phyloP scores from a whole-genome alignment of 164 flowering plant genomes.

The Aristolochia fimbriata region DNA sequence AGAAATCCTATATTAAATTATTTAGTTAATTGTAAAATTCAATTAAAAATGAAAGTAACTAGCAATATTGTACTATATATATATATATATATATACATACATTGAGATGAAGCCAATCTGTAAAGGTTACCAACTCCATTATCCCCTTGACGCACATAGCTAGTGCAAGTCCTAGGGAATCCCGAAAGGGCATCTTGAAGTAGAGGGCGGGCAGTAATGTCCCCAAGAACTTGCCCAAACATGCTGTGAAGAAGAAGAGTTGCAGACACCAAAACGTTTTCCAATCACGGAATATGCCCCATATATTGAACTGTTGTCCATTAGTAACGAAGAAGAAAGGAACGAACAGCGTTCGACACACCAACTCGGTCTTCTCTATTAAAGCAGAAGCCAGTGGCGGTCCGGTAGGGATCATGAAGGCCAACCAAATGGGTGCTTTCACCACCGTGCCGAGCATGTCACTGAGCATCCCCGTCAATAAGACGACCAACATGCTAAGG shows the following conservation, averaged over 20 bases:
- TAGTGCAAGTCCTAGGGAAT: not conserved
- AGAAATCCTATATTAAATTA: too few species aligned
- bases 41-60: too few species aligned
- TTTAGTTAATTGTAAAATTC: too few species aligned
- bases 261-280: not conserved
- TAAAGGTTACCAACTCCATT: slow-evolving; percentile 27
- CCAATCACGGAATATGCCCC: not conserved
- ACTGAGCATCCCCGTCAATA: not conserved
- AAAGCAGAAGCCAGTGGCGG: slow-evolving; percentile 1
- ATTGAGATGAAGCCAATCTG: slow-evolving; percentile 17
- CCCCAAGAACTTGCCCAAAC: not conserved
- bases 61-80: too few species aligned
- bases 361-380: not conserved
- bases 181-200: not conserved
- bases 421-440: not conserved
- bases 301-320: not conserved
- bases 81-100: too few species aligned
- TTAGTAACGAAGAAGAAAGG: slow-evolving; percentile 1
- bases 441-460: not conserved
- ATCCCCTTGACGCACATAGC: not conserved
- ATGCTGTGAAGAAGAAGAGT: not conserved
- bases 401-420: not conserved
- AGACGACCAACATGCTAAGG: not conserved
- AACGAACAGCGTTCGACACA: not conserved
- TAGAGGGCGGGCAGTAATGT: not conserved